Percentiles rank a stretch among this genome's conserved stretches.
Conservation (phyloP, 2,329 filamentous ascomycete genomes). For the Fusarium caatingaense region DNA sequence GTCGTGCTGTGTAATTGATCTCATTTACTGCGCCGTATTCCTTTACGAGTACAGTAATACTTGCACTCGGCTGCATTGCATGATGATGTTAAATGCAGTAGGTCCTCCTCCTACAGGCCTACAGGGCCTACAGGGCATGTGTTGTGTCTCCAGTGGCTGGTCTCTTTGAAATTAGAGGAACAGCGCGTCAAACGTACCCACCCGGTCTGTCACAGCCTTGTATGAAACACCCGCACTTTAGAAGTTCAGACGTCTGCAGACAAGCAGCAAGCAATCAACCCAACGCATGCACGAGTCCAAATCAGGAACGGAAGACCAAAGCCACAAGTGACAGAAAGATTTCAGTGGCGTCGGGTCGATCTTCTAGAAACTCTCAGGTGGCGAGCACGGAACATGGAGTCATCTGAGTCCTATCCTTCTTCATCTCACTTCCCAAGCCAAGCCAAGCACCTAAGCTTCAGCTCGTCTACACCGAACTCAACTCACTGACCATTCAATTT, state of each 20-base stretch:
- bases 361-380: constrained; percentile 37
- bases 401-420: constrained; percentile 7
- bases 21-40: constrained; percentile 29
- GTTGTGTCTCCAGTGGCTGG: constrained; percentile 14
- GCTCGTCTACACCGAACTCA: constrained; percentile 1
- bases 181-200: constrained; percentile 31
- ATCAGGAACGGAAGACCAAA: constrained; percentile 9
- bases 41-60: constrained; percentile 8
- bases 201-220: constrained; percentile 21
- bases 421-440: constrained; percentile 24
- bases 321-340: constrained; percentile 1
- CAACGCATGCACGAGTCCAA: constrained; percentile 16
- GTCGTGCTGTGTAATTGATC: neutral
- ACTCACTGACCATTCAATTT: constrained; percentile 5
- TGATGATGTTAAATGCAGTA: neutral
- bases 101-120: neutral
- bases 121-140: constrained; percentile 1
- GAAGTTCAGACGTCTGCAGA: constrained; percentile 19
- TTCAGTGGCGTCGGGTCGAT: constrained; percentile 12
- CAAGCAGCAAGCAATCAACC: neutral
- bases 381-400: neutral
- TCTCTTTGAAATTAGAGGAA: constrained; percentile 41
- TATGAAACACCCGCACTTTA: constrained; percentile 26
- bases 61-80: neutral
- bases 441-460: constrained; percentile 5